Conservation (phyloP, 306 rosid genomes). For the Begonia loranthoides region DNA sequence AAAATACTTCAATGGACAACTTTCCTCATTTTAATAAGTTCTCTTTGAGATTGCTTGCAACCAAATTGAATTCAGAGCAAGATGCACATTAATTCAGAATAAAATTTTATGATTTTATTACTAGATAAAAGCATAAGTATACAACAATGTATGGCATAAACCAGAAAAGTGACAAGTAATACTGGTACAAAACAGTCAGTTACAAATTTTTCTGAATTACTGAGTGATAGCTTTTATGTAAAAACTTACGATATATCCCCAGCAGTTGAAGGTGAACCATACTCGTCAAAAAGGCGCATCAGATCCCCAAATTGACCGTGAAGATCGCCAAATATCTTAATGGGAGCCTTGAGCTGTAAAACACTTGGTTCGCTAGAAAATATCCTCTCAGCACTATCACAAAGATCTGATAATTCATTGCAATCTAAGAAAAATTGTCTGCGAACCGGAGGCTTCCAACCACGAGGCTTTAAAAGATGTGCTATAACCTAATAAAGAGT, state of each 20-base stretch:
- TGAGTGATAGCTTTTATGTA: background rate
- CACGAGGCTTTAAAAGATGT: constrained; percentile 95
- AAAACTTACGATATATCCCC: constrained; percentile 95
- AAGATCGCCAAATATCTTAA: constrained; percentile 96
- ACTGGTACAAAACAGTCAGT: constrained; percentile 1
- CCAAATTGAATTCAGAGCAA: too few species aligned
- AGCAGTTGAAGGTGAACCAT: constrained; percentile 98
- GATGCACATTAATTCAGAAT: too few species aligned
- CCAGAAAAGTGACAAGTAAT: background rate
- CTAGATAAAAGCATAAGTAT: too few species aligned
- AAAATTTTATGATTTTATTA: too few species aligned
- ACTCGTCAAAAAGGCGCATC: constrained; percentile 98
- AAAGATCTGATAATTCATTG: constrained; percentile 96
- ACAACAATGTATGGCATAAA: too few species aligned
- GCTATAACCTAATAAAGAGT: constrained; percentile 57
- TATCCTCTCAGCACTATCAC: constrained; percentile 93
- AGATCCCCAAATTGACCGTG: constrained; percentile 99
- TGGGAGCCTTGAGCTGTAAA: constrained; percentile 84
- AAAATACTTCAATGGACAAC: too few species aligned
- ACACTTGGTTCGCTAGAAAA: constrained; percentile 95
- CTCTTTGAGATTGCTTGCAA: too few species aligned
- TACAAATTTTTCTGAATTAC: background rate
- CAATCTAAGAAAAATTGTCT: constrained; percentile 92
- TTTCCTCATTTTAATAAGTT: too few species aligned
- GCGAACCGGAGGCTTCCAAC: constrained; percentile 99